Evolutionary conservation across 306 rosid genomes (phyloP).

Genomic region (Medicago truncatula): MtrunA17r5.0-ANR NC_053044.1:8032001-8032500

Average conservation of each 20-base stretch:
- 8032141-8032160: slow-evolving; percentile 68
- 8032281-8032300: slow-evolving; percentile 67
- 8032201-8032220: slow-evolving; percentile 81
- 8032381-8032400: slow-evolving; percentile 9
- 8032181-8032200: slow-evolving; percentile 97
- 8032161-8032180: slow-evolving; percentile 87
- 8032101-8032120: slow-evolving; percentile 78
- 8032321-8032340: slow-evolving; percentile 67
- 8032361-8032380: neutral
- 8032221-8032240: slow-evolving; percentile 69
- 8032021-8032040: neutral
- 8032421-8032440: slow-evolving; percentile 18
- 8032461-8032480: neutral
- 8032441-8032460: slow-evolving; percentile 15
- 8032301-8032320: slow-evolving; percentile 67
- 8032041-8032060: slow-evolving; percentile 29
- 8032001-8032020: slow-evolving; percentile 42
- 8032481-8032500: neutral
- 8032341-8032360: neutral
- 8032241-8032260: slow-evolving; percentile 84
- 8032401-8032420: slow-evolving; percentile 17
- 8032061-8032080: slow-evolving; percentile 39
- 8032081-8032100: slow-evolving; percentile 71
- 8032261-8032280: slow-evolving; percentile 83
- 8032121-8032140: slow-evolving; percentile 72